These are phyloP conservation scores for Vicia sativa DNA, from an alignment of 306 rosid species.

Conservation along the genomic window DNA sequence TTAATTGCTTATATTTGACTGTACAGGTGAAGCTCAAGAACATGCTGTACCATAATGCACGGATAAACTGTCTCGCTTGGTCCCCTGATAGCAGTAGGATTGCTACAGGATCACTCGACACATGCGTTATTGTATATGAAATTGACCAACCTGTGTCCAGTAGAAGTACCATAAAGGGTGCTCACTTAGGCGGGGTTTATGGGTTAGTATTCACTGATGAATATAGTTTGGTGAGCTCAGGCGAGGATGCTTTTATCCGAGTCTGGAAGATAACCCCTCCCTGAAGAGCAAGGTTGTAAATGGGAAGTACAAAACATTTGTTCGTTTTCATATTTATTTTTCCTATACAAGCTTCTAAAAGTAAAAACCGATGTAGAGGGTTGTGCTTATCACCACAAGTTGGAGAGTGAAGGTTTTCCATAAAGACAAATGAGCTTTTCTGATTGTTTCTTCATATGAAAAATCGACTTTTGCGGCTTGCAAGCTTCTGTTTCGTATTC, in stretches of 20 bases:
- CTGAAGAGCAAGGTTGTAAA: conserved; percentile 44
- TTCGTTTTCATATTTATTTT: conserved; percentile 30
- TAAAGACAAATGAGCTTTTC: conserved; percentile 22
- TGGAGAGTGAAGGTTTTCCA: conserved; percentile 11
- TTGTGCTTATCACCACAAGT: conserved; percentile 26
- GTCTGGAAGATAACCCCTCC: conserved; percentile 78
- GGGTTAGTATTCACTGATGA: conserved; percentile 88
- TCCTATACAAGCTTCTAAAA: conserved; percentile 34
- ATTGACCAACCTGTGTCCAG: conserved; percentile 81
- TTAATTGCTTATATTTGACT: not conserved
- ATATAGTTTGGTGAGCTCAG: conserved; percentile 79
- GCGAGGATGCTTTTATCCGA: conserved; percentile 98
- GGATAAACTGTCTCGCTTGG: conserved; percentile 97
- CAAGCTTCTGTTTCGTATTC: conserved; percentile 33
- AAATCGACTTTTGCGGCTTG: conserved; percentile 31
- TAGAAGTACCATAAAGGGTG: conserved; percentile 82
- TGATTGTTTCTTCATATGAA: conserved; percentile 33
- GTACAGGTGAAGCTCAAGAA: conserved; percentile 87
- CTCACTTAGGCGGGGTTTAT: conserved; percentile 95
- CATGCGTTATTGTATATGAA: conserved; percentile 75
- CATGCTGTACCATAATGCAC: conserved; percentile 90
- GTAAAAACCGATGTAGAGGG: conserved; percentile 12
- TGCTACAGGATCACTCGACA: conserved; percentile 95
- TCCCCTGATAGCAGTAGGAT: conserved; percentile 82
- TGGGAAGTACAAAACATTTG: conserved; percentile 7